Evolutionary conservation across 176 grass and related monocot genomes (phyloP), one percentile per base, ranked within the genome.

Genomic region (Avena insularis): DNA sequence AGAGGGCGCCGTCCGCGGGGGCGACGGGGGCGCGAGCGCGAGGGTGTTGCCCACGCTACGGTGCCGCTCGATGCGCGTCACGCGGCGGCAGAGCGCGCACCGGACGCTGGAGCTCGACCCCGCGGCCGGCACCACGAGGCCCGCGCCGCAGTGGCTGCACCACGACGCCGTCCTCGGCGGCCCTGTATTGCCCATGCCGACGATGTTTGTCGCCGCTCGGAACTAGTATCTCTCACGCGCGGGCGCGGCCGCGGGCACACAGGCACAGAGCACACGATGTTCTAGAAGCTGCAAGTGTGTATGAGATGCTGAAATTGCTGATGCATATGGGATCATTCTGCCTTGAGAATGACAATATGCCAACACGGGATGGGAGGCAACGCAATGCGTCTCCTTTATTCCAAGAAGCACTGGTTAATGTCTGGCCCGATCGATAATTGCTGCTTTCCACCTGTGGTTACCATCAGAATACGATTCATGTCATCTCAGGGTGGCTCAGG

Each of bases 91-190:
- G 56, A 84, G 43, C 63, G 90, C 61, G 84, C 93, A 93, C 25
- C 87, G 80, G 72, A 90, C 60, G 67, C 61, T 12, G 40, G 82
- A 75, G 56, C 77, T 82, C 62, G 85, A 66, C 17, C 29, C 79
- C 51, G 61, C 3, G 48, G 75, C 17, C 20, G 88, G 54, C 71
- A 74, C 58, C 3, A 19, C 50, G 33, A 93, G 83, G 48, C 47
- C 51, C 35, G 71, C 73, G 27, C 89, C 79, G 79, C 95, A 98
- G 59, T 65, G 81, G 58, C 64, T 70, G 87, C 95, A 98, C 69
- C 58, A 84, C 59, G 81, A 72, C 54, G 85, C 55, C 17, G 49
- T 25, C 78, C 38, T 2, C 57, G 57, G 36, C 11, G 72, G 54
- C 73, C 84, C 77, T 2, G 89, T 86, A 79, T 86, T 79, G 53